Evolutionary conservation across 1,284 basidiomycete genomes (phyloP).

Genomic region (Pseudozyma thailandica): DNA sequence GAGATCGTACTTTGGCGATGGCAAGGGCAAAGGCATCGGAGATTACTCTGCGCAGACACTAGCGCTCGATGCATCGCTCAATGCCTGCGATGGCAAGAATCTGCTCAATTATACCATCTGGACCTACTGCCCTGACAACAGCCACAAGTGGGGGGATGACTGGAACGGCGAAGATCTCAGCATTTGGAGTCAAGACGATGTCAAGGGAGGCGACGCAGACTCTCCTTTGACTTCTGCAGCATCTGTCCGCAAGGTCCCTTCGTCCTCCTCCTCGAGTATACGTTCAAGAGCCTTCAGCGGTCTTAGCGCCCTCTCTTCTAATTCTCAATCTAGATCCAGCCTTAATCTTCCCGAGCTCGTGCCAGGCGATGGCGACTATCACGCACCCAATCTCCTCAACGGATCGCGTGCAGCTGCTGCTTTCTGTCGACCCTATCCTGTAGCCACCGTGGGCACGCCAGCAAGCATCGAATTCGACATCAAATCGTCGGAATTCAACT

Average conservation of each 20-base stretch:
- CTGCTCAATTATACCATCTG: conserved; percentile 85
- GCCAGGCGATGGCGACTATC: conserved; percentile 22
- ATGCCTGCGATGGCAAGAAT: conserved; percentile 86
- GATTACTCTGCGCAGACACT: conserved; percentile 83
- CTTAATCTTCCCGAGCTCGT: conserved; percentile 24
- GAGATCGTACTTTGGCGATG: conserved; percentile 74
- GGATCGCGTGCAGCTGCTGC: conserved; percentile 54
- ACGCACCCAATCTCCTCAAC: conserved; percentile 40
- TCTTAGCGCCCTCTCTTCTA: conserved; percentile 14
- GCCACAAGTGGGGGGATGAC: conserved; percentile 89
- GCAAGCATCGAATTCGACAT: conserved; percentile 58
- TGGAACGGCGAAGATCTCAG: conserved; percentile 98
- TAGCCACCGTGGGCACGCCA: conserved; percentile 55
- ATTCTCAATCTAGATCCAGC: conserved; percentile 13
- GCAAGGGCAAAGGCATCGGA: conserved; percentile 54
- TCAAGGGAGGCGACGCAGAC: conserved; percentile 60
- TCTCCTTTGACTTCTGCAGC: background rate
- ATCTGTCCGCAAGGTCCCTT: background rate
- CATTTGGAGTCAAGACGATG: conserved; percentile 82
- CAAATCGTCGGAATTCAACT: conserved; percentile 52
- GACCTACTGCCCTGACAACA: conserved; percentile 82
- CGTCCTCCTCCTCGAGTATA: conserved; percentile 8
- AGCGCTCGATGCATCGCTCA: conserved; percentile 90
- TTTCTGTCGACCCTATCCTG: conserved; percentile 58
- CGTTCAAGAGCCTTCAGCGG: conserved; percentile 17